These are phyloP conservation scores for Bothriochloa decipiens DNA, from an alignment of 176 grass and related monocot species.

Conservation along the genomic window DNA sequence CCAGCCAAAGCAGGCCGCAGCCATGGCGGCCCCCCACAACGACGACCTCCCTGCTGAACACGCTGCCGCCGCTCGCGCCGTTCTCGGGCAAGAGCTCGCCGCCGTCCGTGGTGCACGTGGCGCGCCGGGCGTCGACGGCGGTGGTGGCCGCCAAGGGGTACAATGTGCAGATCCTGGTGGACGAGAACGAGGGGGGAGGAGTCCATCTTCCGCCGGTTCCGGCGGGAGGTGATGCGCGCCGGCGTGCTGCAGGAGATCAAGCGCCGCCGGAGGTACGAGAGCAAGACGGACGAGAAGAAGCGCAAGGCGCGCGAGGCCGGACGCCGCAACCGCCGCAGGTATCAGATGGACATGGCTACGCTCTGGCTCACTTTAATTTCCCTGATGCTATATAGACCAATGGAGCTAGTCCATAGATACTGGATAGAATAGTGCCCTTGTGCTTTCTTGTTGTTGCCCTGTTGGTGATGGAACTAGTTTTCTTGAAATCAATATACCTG, in stretches of 20 bases:
- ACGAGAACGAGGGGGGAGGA: slow-evolving; percentile 82
- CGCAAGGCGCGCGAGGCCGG: slow-evolving; percentile 79
- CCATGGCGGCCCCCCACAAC: slow-evolving; percentile 39
- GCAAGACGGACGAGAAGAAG: slow-evolving; percentile 64
- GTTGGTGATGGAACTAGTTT: neutral
- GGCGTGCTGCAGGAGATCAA: slow-evolving; percentile 84
- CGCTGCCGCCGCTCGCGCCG: slow-evolving; percentile 37
- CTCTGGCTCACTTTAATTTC: neutral
- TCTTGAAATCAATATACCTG: neutral
- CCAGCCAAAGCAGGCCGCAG: slow-evolving; percentile 10
- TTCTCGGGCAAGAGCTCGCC: slow-evolving; percentile 49
- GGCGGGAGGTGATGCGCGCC: slow-evolving; percentile 77
- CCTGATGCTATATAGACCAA: neutral
- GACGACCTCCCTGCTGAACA: slow-evolving; percentile 43
- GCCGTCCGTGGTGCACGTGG: slow-evolving; percentile 49
- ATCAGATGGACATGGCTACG: neutral
- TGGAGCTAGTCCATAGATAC: neutral
- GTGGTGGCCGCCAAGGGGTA: slow-evolving; percentile 54
- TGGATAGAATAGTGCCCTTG: neutral
- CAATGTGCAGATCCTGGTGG: slow-evolving; percentile 91
- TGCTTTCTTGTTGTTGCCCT: neutral
- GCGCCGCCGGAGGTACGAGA: slow-evolving; percentile 84
- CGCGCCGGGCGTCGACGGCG: slow-evolving; percentile 32
- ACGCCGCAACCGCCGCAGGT: slow-evolving; percentile 68
- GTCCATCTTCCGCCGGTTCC: slow-evolving; percentile 72